phyloP scores from a whole-genome alignment of 2,329 filamentous ascomycete species.

The Talaromyces verruculosus region DNA sequence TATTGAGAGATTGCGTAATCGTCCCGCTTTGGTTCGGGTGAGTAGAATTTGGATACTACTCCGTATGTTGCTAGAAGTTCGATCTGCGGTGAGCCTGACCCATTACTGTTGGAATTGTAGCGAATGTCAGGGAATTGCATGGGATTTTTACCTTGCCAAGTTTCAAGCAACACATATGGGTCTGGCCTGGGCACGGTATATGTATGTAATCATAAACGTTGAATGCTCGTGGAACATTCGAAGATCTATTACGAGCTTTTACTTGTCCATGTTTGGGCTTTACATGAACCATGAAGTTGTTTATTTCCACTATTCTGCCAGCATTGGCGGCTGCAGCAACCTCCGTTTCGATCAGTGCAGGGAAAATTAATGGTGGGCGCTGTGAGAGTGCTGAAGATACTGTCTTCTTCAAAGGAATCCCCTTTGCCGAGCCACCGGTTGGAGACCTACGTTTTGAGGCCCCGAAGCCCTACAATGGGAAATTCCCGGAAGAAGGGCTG shows the following conservation, averaged over 20 bases:
- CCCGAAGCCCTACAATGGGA: slow-evolving; percentile 24
- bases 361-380: slow-evolving; percentile 24
- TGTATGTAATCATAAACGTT: not conserved
- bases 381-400: slow-evolving; percentile 22
- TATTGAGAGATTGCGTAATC: not conserved
- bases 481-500: slow-evolving; percentile 23
- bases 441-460: slow-evolving; percentile 27
- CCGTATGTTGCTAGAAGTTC: not conserved
- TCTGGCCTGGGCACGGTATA: not conserved
- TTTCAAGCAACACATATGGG: not conserved
- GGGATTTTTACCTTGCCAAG: not conserved
- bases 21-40: not conserved
- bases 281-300: slow-evolving; percentile 19
- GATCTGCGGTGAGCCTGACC: not conserved
- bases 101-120: not conserved
- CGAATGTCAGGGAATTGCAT: not conserved
- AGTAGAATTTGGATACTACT: not conserved
- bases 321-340: slow-evolving; percentile 19
- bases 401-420: slow-evolving; percentile 24
- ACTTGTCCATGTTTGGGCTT: not conserved
- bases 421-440: slow-evolving; percentile 26
- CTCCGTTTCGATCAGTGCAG: slow-evolving; percentile 26
- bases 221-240: not conserved
- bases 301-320: slow-evolving; percentile 20
- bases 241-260: not conserved